phyloP scores from a whole-genome alignment of 179 eudicot species.

The Patellifolia procumbens region DNA sequence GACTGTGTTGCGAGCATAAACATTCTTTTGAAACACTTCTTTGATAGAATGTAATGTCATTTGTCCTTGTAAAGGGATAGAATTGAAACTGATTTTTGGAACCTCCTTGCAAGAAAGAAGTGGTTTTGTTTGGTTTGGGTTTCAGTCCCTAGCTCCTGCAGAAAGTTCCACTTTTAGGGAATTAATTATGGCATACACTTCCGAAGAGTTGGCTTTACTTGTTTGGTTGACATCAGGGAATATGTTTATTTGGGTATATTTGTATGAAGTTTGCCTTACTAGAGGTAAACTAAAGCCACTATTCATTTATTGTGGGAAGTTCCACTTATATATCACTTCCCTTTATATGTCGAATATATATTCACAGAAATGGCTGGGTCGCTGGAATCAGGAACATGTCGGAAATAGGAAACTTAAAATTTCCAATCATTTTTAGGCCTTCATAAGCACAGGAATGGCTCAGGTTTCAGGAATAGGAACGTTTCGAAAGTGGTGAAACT shows the following conservation, averaged over 20 bases:
- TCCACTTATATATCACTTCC: too few species aligned
- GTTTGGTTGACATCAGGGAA: not conserved
- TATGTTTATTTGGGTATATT: not conserved
- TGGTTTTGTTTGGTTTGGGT: not conserved
- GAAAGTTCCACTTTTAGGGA: not conserved
- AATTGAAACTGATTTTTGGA: not conserved
- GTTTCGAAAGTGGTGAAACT: too few species aligned
- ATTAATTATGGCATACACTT: not conserved
- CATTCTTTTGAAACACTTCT: not conserved
- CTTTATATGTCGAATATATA: too few species aligned
- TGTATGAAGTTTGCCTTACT: not conserved
- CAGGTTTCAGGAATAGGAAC: too few species aligned
- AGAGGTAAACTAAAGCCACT: not conserved
- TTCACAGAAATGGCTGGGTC: not conserved
- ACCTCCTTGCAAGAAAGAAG: not conserved
- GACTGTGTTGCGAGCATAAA: not conserved
- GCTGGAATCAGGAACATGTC: too few species aligned
- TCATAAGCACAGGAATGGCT: too few species aligned
- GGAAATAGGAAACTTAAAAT: too few species aligned
- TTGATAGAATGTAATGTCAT: not conserved
- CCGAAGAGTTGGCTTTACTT: not conserved
- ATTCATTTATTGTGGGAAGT: not conserved
- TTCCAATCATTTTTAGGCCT: too few species aligned
- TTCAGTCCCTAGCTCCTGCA: not conserved
- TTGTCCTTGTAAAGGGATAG: not conserved